phyloP scores from a whole-genome alignment of 2,329 filamentous ascomycete genomes.

The Fusarium sp. region DNA sequence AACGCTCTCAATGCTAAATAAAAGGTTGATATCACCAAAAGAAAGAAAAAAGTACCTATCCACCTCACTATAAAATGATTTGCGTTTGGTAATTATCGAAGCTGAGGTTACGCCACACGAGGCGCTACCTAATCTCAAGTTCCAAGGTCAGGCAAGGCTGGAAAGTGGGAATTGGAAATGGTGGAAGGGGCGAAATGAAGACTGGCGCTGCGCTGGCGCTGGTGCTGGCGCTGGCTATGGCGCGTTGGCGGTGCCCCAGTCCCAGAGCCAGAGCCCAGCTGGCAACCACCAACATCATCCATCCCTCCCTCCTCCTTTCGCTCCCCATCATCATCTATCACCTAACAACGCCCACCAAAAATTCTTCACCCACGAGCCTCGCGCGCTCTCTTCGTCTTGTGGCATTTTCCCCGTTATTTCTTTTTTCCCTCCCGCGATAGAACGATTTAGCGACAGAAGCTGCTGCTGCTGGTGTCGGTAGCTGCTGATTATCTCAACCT shows the following conservation, averaged over 20 bases:
- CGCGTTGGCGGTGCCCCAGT: constrained; percentile 3
- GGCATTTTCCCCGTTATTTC: constrained; percentile 3
- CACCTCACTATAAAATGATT: too few relatives aligned
- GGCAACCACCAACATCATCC: constrained; percentile 39
- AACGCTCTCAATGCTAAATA: neutral
- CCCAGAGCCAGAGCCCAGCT: constrained; percentile 6
- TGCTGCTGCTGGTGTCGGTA: constrained; percentile 44
- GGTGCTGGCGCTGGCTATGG: constrained; percentile 21
- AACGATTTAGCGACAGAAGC: constrained; percentile 32
- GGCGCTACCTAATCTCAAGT: constrained; percentile 38
- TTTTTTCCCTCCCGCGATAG: constrained; percentile 22
- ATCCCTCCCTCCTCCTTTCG: constrained; percentile 41
- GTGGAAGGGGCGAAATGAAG: constrained; percentile 22
- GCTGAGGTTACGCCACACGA: constrained; percentile 37
- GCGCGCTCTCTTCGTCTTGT: constrained; percentile 12
- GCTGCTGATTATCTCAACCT: constrained; percentile 36
- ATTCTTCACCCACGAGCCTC: constrained; percentile 37
- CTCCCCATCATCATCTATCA: constrained; percentile 44
- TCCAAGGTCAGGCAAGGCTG: constrained; percentile 30
- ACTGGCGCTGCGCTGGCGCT: constrained; percentile 22
- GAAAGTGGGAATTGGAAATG: constrained; percentile 8
- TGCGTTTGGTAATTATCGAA: neutral
- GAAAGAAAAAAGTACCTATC: neutral
- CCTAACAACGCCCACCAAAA: constrained; percentile 44
- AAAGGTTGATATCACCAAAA: neutral